Evolutionary conservation across 1,284 basidiomycete genomes (phyloP).

Genomic region (Ceratobasidium sp.): DNA sequence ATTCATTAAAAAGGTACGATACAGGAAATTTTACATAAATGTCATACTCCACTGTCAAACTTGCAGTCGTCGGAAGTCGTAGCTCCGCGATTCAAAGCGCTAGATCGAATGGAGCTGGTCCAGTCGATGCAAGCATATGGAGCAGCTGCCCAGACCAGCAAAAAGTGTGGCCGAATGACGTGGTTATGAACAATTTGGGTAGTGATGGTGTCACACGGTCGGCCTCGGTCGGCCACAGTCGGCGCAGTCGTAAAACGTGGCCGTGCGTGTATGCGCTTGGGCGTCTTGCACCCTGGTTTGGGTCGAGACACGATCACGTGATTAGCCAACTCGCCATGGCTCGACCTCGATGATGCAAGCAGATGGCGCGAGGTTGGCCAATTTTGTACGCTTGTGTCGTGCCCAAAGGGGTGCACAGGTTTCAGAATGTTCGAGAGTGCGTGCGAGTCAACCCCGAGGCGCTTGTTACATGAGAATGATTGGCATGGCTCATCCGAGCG

Average conservation of each 20-base stretch:
- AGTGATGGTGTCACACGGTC: not conserved
- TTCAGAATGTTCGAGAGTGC: not conserved
- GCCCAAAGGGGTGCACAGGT: not conserved
- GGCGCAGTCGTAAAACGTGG: conserved; percentile 36
- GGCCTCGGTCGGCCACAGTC: not conserved
- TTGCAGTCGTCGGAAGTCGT: not conserved
- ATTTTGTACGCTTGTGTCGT: conserved; percentile 14
- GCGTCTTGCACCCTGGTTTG: not conserved
- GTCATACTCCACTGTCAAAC: not conserved
- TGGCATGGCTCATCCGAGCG: not conserved
- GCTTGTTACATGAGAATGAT: no score
- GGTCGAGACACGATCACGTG: conserved; percentile 35
- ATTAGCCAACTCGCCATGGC: not conserved
- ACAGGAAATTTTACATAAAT: conserved; percentile 7
- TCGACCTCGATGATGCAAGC: conserved; percentile 26
- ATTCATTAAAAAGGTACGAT: no score
- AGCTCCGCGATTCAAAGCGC: not conserved
- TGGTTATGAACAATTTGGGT: not conserved
- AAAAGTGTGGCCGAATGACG: not conserved
- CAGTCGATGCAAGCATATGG: not conserved
- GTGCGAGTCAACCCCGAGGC: conserved; percentile 7
- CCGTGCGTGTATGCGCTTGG: conserved; percentile 33
- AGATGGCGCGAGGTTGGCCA: conserved; percentile 18
- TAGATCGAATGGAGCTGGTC: conserved; percentile 11
- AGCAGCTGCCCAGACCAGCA: not conserved